phyloP scores from a whole-genome alignment of 2,329 filamentous ascomycete species.

The Ceratocystis colombiana region DNA sequence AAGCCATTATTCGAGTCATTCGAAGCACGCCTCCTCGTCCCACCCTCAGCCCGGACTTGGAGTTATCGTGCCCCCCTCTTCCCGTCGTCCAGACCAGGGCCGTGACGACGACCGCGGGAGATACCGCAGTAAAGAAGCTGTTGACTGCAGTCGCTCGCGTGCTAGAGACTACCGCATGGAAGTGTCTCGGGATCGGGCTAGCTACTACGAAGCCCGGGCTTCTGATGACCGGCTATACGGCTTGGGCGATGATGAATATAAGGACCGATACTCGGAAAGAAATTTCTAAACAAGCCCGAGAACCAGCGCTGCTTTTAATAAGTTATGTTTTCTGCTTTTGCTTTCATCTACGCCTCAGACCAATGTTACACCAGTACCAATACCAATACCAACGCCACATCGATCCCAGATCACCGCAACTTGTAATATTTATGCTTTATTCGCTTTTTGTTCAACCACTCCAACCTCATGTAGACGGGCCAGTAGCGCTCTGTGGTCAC shows the following conservation, averaged over 20 bases:
- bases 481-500: not conserved
- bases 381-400: not conserved
- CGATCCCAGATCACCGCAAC: not conserved
- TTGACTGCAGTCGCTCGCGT: slow-evolving; percentile 18
- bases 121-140: slow-evolving; percentile 16
- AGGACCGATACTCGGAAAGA: slow-evolving; percentile 18
- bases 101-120: slow-evolving; percentile 17
- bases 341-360: not conserved
- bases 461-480: not conserved
- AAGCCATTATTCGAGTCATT: slow-evolving; percentile 17
- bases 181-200: slow-evolving; percentile 17
- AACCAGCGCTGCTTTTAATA: not conserved
- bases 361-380: not conserved
- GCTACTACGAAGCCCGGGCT: slow-evolving; percentile 22
- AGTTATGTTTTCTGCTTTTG: not conserved
- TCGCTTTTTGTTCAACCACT: not conserved
- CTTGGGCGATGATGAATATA: slow-evolving; percentile 17
- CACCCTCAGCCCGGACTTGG: not conserved
- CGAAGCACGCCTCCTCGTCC: not conserved
- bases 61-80: not conserved
- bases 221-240: slow-evolving; percentile 22
- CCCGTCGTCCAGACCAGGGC: slow-evolving; percentile 1
- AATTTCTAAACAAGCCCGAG: slow-evolving; percentile 15
- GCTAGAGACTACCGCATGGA: slow-evolving; percentile 24
- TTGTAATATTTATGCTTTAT: not conserved